A percentile compares a stretch with the other conserved stretches of the same genome.
These are phyloP conservation scores for Pelargonium nanum DNA, from an alignment of 345 rosid genomes.

Conservation along the genomic window DNA sequence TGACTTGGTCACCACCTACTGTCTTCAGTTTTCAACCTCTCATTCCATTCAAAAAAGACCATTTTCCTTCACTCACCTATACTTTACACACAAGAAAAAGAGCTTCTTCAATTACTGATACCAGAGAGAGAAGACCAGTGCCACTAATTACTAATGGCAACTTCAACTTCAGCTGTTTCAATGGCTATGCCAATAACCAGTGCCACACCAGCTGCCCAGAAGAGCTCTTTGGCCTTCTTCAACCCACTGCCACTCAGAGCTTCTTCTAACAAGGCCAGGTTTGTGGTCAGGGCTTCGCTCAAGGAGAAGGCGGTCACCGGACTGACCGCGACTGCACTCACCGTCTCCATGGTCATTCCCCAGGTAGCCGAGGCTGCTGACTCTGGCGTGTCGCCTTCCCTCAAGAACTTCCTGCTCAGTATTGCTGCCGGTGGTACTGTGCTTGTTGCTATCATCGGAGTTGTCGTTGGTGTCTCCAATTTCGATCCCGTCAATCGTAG, in stretches of 20 bases:
- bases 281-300: conserved; percentile 44
- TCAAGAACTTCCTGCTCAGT: conserved; percentile 90
- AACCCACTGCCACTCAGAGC: conserved; percentile 9
- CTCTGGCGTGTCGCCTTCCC: conserved; percentile 61
- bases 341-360: conserved; percentile 69
- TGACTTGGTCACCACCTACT: too few species aligned
- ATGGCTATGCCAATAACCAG: conserved; percentile 42
- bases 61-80: conserved; percentile 8
- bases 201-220: background rate
- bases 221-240: background rate
- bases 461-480: conserved; percentile 65
- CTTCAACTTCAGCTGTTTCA: conserved; percentile 67
- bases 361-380: conserved; percentile 75
- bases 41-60: conserved; percentile 12
- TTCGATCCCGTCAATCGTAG: conserved; percentile 69
- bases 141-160: conserved; percentile 22
- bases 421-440: conserved; percentile 70
- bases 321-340: conserved; percentile 60
- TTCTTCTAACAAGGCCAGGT: too few species aligned
- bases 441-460: conserved; percentile 48
- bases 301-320: conserved; percentile 71
- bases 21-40: conserved; percentile 3
- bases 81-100: too few species aligned
- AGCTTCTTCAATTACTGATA: too few species aligned
- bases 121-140: background rate